A percentile compares a stretch with the other conserved stretches of the same genome.
Evolutionary conservation across 345 rosid species (phyloP).

Genomic region (Eucalyptus pauciflora): DNA sequence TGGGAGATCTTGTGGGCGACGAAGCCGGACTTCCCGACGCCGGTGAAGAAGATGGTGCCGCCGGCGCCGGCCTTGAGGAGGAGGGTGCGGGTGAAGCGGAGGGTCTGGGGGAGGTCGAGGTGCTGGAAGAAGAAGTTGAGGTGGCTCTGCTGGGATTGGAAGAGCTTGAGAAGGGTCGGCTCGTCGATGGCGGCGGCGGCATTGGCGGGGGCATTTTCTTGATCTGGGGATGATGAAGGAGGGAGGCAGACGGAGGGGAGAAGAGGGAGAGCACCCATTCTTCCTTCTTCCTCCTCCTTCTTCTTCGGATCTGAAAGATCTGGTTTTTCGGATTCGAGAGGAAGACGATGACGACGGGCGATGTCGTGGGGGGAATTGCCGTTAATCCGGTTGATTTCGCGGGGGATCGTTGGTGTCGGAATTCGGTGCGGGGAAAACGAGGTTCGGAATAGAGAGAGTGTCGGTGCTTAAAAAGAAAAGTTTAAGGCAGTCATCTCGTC

Average conservation of each 20-base stretch:
- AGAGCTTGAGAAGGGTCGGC: slow-evolving; percentile 53
- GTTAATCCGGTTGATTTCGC: not conserved
- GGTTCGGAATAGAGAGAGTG: not conserved
- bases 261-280: not conserved
- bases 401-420: not conserved
- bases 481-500: not conserved
- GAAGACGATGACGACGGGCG: not conserved
- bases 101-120: slow-evolving; percentile 65
- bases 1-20: slow-evolving; percentile 91
- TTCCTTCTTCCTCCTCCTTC: not conserved
- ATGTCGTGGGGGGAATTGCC: not conserved
- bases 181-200: slow-evolving; percentile 23
- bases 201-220: not conserved
- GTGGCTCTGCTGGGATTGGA: slow-evolving; percentile 84
- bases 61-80: slow-evolving; percentile 12
- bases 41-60: slow-evolving; percentile 83
- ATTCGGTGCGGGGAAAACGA: not conserved
- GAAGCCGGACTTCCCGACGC: slow-evolving; percentile 94
- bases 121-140: slow-evolving; percentile 85
- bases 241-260: not conserved
- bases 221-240: not conserved
- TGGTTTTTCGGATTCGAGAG: not conserved
- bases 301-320: not conserved
- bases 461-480: not conserved
- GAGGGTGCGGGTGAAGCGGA: slow-evolving; percentile 61